phyloP scores from a whole-genome alignment of 345 rosid species.

The Aquilaria sinensis region DNA sequence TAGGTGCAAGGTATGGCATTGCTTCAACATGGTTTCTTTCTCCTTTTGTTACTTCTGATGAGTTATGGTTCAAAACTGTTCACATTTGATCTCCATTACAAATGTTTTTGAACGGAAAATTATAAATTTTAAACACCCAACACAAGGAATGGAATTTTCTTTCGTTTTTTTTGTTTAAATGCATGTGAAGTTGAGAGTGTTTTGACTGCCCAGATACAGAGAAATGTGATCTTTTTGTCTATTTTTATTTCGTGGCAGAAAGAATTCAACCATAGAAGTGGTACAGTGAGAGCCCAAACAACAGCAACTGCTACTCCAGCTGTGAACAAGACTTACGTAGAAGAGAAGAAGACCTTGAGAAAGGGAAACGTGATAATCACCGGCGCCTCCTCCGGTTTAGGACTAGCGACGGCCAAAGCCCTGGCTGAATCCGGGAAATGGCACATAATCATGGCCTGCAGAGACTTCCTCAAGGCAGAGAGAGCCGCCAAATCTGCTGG shows the following conservation, averaged over 20 bases:
- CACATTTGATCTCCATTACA: not conserved
- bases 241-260: conserved; percentile 27
- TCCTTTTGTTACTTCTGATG: no score
- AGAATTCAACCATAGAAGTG: conserved; percentile 36
- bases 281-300: conserved; percentile 58
- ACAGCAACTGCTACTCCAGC: conserved; percentile 54
- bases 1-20: conserved; percentile 51
- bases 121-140: no score
- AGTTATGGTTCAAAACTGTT: not conserved
- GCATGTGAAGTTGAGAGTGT: no score
- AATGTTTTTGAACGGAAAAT: not conserved
- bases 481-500: conserved; percentile 86
- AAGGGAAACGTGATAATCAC: conserved; percentile 71
- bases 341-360: conserved; percentile 71
- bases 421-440: conserved; percentile 85
- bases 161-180: no score
- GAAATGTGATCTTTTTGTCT: no score
- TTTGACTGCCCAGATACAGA: no score
- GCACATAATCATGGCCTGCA: conserved; percentile 89
- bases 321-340: conserved; percentile 27
- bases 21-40: not conserved
- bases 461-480: conserved; percentile 89
- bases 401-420: conserved; percentile 81
- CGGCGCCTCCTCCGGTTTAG: conserved; percentile 85
- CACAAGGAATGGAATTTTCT: no score